These are phyloP conservation scores for Chalaropsis ovoidea DNA, from an alignment of 2,329 filamentous ascomycete species.

Conservation along the genomic window DNA sequence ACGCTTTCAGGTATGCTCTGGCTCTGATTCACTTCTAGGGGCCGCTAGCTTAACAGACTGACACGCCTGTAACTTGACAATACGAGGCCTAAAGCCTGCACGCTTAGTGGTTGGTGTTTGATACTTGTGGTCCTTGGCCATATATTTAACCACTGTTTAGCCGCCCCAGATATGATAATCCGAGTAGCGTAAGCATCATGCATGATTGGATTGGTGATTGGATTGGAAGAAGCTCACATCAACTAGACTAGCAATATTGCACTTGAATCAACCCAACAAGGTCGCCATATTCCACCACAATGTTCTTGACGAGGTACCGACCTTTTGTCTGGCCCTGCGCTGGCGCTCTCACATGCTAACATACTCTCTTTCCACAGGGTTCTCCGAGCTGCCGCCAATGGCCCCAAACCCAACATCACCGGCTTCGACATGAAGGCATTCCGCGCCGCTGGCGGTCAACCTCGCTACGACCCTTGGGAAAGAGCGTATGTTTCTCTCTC, in stretches of 20 bases:
- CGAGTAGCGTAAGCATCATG: neutral
- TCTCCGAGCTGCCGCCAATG: slow-evolving; percentile 44
- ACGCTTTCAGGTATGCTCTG: slow-evolving; percentile 4
- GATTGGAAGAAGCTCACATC: slow-evolving; percentile 3
- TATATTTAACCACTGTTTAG: neutral
- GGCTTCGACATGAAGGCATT: slow-evolving; percentile 84
- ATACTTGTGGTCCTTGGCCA: neutral
- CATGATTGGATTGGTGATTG: neutral
- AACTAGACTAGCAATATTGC: neutral
- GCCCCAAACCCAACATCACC: slow-evolving; percentile 64
- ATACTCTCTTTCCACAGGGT: slow-evolving; percentile 30
- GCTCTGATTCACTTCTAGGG: neutral
- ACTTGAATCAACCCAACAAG: neutral
- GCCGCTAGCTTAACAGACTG: neutral
- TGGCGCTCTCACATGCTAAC: neutral
- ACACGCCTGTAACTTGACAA: neutral
- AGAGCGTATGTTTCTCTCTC: slow-evolving; percentile 43
- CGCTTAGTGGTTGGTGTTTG: neutral
- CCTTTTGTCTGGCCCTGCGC: neutral
- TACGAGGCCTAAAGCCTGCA: neutral
- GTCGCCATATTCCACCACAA: neutral
- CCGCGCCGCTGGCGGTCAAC: slow-evolving; percentile 56
- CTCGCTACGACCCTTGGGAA: slow-evolving; percentile 58
- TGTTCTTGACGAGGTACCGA: slow-evolving; percentile 9
- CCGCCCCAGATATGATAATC: neutral